Percentiles rank a stretch among this genome's conserved stretches.
phyloP scores from a whole-genome alignment of 805 yeast genomes.

The Sungouiozyma ichnusensis region DNA sequence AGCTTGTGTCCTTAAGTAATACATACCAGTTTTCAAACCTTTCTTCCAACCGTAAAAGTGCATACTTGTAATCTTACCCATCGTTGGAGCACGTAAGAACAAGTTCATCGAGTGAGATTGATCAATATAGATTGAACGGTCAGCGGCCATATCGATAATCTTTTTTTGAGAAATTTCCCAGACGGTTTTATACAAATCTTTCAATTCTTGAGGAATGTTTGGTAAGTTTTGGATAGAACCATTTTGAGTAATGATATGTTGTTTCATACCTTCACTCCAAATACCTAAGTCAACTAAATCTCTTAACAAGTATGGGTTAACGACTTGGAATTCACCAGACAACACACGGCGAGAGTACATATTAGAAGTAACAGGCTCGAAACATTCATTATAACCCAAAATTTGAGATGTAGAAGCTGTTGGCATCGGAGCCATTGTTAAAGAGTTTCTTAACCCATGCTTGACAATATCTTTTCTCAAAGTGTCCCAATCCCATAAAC shows the following conservation, averaged over 20 bases:
- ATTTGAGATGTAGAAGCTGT: constrained; percentile 97
- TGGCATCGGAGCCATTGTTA: constrained; percentile 92
- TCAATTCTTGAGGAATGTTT: constrained; percentile 63
- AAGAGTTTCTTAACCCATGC: constrained; percentile 76
- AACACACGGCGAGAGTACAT: constrained; percentile 82
- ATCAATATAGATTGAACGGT: constrained; percentile 69
- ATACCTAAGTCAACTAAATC: constrained; percentile 75
- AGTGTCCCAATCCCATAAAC: constrained; percentile 75
- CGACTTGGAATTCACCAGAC: constrained; percentile 90
- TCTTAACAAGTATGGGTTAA: constrained; percentile 72
- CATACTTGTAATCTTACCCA: constrained; percentile 95
- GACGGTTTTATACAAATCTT: constrained; percentile 79
- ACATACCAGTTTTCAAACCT: constrained; percentile 98
- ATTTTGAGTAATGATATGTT: constrained; percentile 58
- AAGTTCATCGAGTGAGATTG: constrained; percentile 92
- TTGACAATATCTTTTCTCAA: constrained; percentile 48
- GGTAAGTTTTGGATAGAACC: constrained; percentile 80
- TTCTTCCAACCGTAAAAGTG: constrained; percentile 98
- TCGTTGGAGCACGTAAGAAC: constrained; percentile 80
- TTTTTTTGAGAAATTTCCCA: constrained; percentile 91
- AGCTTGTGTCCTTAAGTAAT: constrained; percentile 93
- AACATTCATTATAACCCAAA: constrained; percentile 87
- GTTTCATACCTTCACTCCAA: constrained; percentile 75
- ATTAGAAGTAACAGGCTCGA: constrained; percentile 92
- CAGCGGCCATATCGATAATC: constrained; percentile 77